phyloP scores from a whole-genome alignment of 768 basidiomycete species.

The Termitomyces sp. region DNA sequence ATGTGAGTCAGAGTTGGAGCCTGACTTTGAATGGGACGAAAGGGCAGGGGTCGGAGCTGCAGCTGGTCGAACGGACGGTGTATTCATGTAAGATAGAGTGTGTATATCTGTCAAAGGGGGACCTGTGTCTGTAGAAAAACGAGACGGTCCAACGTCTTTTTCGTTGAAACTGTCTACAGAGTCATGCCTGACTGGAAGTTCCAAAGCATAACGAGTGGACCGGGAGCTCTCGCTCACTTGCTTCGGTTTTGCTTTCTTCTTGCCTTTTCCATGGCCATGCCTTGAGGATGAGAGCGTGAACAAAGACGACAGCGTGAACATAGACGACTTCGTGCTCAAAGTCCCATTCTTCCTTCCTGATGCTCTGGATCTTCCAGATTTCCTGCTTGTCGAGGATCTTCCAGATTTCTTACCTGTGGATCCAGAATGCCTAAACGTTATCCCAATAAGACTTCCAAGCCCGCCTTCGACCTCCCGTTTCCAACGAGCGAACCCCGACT shows the following conservation, averaged over 20 bases:
- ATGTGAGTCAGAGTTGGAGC: constrained; percentile 19
- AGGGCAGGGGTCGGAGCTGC: constrained; percentile 17
- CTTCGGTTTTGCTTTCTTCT: constrained; percentile 25
- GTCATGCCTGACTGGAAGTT: constrained; percentile 26
- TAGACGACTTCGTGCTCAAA: constrained; percentile 23
- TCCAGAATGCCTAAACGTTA: constrained; percentile 40
- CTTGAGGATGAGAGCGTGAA: constrained; percentile 17
- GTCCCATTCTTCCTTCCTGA: constrained; percentile 10
- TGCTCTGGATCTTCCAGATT: constrained; percentile 8
- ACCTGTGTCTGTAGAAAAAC: background rate
- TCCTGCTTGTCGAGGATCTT: constrained; percentile 19
- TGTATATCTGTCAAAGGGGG: constrained; percentile 11
- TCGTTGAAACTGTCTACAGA: constrained; percentile 22
- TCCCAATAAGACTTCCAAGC: constrained; percentile 28
- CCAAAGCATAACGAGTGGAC: constrained; percentile 31
- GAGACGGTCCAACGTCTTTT: constrained; percentile 14
- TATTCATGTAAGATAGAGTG: constrained; percentile 23
- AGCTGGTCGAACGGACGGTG: constrained; percentile 14
- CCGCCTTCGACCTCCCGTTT: constrained; percentile 36
- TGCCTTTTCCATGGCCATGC: constrained; percentile 31
- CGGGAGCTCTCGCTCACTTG: constrained; percentile 28
- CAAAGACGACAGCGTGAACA: constrained; percentile 18
- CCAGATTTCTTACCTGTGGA: constrained; percentile 18
- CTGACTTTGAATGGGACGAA: constrained; percentile 27
- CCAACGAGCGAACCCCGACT: constrained; percentile 41